phyloP scores from a whole-genome alignment of 2,329 filamentous ascomycete species.

The Fusarium albidum region DNA sequence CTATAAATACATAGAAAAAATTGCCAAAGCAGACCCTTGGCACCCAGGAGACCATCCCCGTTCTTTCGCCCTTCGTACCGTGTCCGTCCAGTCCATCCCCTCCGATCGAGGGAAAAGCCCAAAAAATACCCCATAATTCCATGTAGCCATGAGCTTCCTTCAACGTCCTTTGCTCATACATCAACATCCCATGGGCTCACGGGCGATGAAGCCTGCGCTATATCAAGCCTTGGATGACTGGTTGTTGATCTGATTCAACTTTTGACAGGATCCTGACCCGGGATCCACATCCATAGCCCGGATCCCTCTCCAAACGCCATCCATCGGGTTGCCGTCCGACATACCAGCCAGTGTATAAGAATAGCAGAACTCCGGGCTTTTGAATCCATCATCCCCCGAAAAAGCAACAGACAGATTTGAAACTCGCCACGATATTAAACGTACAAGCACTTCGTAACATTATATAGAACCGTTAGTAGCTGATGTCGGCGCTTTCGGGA shows the following conservation, averaged over 20 bases:
- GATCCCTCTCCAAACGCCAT: constrained; percentile 39
- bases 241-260: not conserved
- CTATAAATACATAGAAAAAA: constrained; percentile 38
- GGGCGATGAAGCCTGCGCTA: constrained; percentile 24
- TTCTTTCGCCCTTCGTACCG: constrained; percentile 1
- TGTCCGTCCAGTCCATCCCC: constrained; percentile 11
- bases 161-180: constrained; percentile 3
- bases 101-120: not conserved
- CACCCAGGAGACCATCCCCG: constrained; percentile 11
- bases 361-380: constrained; percentile 44
- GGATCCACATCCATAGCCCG: constrained; percentile 20
- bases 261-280: constrained; percentile 15
- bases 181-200: constrained; percentile 10
- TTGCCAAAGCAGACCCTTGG: constrained; percentile 12
- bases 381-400: constrained; percentile 37
- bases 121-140: constrained; percentile 3
- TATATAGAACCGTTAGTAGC: constrained; percentile 41
- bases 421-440: constrained; percentile 32
- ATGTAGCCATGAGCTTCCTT: constrained; percentile 1
- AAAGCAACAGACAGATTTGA: constrained; percentile 28
- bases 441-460: constrained; percentile 38
- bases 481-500: constrained; percentile 31
- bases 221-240: constrained; percentile 10
- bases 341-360: constrained; percentile 39
- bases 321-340: constrained; percentile 33